Base-by-base conservation (phyloP, 202 grass and related monocot genomes). In the Elaeis oleifera region DNA sequence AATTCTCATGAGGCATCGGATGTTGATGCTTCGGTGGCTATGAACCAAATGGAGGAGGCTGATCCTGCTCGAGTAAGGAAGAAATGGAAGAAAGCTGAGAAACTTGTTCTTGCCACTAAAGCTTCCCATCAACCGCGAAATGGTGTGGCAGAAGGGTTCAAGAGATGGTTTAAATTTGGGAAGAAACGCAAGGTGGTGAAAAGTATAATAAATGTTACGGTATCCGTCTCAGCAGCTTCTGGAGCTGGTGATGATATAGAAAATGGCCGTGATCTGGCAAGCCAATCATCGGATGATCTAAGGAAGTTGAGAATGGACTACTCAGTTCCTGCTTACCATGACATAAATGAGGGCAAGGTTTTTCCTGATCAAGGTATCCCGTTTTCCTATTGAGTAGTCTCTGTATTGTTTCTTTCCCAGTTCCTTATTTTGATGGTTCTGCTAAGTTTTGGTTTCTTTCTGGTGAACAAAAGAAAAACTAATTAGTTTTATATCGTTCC, bases 121-220 rank as follows among this genome's bases (percentile, higher is more conserved):
- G 23, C 60, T 63, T 23, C 65, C 5, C 64, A 20, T 24, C 76
- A 72, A 78, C 69, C 76, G 51, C 66, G 64, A 23, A 75, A 76
- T 61, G 87, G 86, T 57, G 60, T 69, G 17, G 63, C 69, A 15
- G 80, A 80, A 57, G 77, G 74, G 27, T 72, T 86, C 18, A 78
- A 60, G 70, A 86, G 80, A 64, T 75, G 86, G 70, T 75, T 90
- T 22, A 83, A 60, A 72, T 90, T 72, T 68, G 77, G 82, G 26
- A 66, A 62, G 66, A 86, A 78, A 61, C 67, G 79, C 8, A 60
- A 74, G 56, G 60, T 32, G 23, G 51, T 25, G 54, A 44, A 75
- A n/a, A 57, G 18, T 5, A 59, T 18, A 39, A 6, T 39, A 9
- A 55, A 19, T 36, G 26, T 55, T 56, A 5, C 36, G 7, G 28